These are phyloP conservation scores for Borealophlyctis nickersoniae DNA, from an alignment of 192 early-diverging fungal species.

Conservation along the genomic window DNA sequence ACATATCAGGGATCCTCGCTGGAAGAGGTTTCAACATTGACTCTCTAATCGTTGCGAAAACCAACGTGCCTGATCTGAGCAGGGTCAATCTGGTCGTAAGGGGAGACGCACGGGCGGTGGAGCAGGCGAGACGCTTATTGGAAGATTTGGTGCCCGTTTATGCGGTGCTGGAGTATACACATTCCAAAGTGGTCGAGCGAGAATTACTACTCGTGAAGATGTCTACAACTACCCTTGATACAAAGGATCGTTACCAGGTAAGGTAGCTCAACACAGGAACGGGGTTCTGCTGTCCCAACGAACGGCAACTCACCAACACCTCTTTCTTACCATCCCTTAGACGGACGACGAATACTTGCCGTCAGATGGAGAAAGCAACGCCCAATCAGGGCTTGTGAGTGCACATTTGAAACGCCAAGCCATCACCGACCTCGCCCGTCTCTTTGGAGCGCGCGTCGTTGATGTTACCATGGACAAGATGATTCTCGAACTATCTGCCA, in stretches of 20 bases:
- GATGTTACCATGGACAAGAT: constrained; percentile 82
- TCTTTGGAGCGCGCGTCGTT: constrained; percentile 84
- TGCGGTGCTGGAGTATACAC: constrained; percentile 96
- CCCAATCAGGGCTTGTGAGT: too few relatives aligned
- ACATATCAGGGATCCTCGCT: constrained; percentile 71
- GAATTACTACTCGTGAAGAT: constrained; percentile 94
- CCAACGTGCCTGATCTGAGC: constrained; percentile 87
- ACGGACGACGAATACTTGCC: background rate
- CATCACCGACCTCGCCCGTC: constrained; percentile 73
- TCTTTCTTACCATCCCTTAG: too few relatives aligned
- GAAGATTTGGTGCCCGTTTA: constrained; percentile 97
- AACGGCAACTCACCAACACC: too few relatives aligned
- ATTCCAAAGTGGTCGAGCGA: constrained; percentile 82
- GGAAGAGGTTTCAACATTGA: constrained; percentile 97
- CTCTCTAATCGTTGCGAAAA: constrained; percentile 92
- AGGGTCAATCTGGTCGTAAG: constrained; percentile 96
- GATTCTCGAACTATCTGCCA: constrained; percentile 86
- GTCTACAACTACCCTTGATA: too few relatives aligned
- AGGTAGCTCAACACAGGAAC: too few relatives aligned
- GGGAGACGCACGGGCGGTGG: constrained; percentile 76
- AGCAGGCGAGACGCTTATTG: constrained; percentile 90
- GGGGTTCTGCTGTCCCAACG: too few relatives aligned
- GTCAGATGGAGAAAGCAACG: background rate
- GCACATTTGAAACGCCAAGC: constrained; percentile 72
- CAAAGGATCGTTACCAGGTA: too few relatives aligned